Evolutionary conservation across 148 eudicot genomes (phyloP).

Genomic region (Chenopodium berlandieri): DNA sequence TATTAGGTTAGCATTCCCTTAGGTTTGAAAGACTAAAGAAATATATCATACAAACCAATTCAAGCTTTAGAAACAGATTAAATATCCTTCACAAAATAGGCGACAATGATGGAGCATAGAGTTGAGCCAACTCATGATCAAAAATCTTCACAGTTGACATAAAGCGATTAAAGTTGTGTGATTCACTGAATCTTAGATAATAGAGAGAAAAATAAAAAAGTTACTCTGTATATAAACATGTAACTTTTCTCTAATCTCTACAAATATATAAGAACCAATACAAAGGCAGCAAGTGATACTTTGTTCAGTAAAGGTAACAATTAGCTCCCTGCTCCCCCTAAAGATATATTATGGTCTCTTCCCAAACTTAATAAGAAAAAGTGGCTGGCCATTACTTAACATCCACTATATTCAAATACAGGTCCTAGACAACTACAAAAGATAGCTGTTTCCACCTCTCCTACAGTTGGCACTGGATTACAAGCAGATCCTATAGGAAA

Average conservation of each 20-base stretch:
- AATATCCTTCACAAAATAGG: not conserved
- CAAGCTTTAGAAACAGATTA: not conserved
- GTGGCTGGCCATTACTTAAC: not conserved
- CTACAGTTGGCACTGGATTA: not conserved
- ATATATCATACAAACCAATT: not conserved
- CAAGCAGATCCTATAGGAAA: not conserved
- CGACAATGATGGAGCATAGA: not conserved
- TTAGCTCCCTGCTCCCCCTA: not conserved
- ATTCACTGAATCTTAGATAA: not conserved
- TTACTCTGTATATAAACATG: not conserved
- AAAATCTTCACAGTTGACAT: not conserved
- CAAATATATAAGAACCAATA: not conserved
- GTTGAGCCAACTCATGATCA: not conserved
- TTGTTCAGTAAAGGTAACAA: not conserved
- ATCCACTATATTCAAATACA: not conserved
- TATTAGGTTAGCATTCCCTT: not conserved
- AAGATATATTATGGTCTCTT: constrained; percentile 5
- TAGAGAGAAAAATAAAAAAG: not conserved
- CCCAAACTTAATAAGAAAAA: not conserved
- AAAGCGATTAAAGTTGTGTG: not conserved
- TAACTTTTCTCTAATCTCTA: not conserved
- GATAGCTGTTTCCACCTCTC: not conserved
- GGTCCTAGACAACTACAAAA: not conserved
- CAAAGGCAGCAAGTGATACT: not conserved
- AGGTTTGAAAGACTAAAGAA: not conserved